A percentile compares a stretch with the other conserved stretches of the same genome.
These are phyloP conservation scores for Pichia manshurica DNA, from an alignment of 805 yeast species.

Conservation along the genomic window DNA sequence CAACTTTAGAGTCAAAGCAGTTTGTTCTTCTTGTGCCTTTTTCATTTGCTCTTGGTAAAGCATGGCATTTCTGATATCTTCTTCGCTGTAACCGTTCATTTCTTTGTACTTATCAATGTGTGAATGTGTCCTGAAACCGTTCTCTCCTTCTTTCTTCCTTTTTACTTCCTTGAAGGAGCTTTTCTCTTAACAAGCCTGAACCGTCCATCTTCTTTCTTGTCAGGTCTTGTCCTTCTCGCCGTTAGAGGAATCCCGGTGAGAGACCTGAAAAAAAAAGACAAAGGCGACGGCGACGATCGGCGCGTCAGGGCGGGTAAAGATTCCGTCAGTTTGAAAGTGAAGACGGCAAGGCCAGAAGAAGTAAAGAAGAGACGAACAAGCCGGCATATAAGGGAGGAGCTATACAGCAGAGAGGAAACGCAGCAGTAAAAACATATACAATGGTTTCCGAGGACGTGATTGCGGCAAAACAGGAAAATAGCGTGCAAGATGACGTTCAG, in stretches of 20 bases:
- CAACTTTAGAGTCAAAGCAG: conserved; percentile 50
- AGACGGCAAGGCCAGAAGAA: too few relatives aligned
- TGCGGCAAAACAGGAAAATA: neutral
- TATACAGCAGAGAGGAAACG: neutral
- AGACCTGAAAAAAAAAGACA: neutral
- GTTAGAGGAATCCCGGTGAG: too few relatives aligned
- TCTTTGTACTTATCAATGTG: neutral
- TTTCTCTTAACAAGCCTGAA: neutral
- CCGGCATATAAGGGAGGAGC: too few relatives aligned
- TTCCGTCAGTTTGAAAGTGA: too few relatives aligned
- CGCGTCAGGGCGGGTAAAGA: neutral
- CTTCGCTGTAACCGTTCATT: conserved; percentile 30
- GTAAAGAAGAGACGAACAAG: too few relatives aligned
- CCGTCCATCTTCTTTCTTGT: too few relatives aligned
- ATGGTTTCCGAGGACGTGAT: neutral
- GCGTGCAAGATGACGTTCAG: neutral
- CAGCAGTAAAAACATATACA: neutral
- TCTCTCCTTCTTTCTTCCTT: neutral
- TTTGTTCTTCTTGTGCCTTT: conserved; percentile 57
- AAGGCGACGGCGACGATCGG: neutral
- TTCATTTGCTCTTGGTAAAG: conserved; percentile 50
- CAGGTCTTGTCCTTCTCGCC: too few relatives aligned
- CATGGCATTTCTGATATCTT: conserved; percentile 38
- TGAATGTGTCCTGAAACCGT: neutral
- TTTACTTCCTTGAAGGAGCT: neutral